phyloP scores from a whole-genome alignment of 2,329 filamentous ascomycete genomes.

The Colletotrichum chlorophyti region DNA sequence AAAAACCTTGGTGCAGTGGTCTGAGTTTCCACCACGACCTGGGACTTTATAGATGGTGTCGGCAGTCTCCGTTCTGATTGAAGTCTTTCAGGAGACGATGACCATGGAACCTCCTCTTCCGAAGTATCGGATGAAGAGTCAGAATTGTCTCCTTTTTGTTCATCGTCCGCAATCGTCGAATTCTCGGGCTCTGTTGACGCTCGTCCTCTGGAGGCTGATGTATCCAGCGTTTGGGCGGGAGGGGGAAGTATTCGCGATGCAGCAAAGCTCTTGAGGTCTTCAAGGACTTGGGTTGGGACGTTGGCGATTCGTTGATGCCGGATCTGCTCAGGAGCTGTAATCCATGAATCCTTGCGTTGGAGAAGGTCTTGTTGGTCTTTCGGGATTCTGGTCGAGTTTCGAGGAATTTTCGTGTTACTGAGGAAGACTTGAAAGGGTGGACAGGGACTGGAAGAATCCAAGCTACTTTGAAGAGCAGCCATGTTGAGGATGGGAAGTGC shows the following conservation, averaged over 20 bases:
- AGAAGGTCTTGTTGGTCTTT: constrained; percentile 47
- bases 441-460: constrained; percentile 4
- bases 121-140: not conserved
- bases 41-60: constrained; percentile 19
- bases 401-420: constrained; percentile 29
- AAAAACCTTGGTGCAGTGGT: not conserved
- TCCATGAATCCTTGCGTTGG: constrained; percentile 44
- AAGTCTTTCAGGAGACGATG: constrained; percentile 27
- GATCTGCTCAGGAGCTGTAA: constrained; percentile 33
- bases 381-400: constrained; percentile 41
- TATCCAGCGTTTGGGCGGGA: constrained; percentile 18
- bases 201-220: not conserved
- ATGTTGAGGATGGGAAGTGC: not conserved
- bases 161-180: not conserved
- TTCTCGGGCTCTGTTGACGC: not conserved
- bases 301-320: constrained; percentile 35
- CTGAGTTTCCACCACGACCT: constrained; percentile 5
- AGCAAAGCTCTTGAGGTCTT: constrained; percentile 36
- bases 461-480: not conserved
- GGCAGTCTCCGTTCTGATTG: not conserved
- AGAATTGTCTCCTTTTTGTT: not conserved
- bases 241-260: constrained; percentile 21
- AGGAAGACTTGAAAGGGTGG: not conserved
- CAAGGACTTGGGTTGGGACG: constrained; percentile 44
- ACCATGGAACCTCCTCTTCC: constrained; percentile 35